Percentiles rank a stretch among this genome's conserved stretches.
These are phyloP conservation scores for Metschnikowia shivogae DNA, from an alignment of 805 yeast species.

Conservation along the genomic window DNA sequence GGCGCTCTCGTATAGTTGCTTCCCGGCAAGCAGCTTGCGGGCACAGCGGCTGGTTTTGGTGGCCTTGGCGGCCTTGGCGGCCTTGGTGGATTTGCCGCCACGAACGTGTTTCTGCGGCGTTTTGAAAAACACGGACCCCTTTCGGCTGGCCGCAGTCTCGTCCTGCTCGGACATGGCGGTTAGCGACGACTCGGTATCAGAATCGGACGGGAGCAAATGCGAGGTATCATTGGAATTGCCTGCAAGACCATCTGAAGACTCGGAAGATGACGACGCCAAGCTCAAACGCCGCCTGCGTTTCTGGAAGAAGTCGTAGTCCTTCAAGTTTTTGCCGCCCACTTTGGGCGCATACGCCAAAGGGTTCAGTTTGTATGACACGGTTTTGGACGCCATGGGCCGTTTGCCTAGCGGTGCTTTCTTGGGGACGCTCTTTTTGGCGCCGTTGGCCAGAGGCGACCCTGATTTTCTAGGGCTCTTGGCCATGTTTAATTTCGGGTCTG, in stretches of 20 bases:
- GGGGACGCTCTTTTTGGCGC: not conserved
- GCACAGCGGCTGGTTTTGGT: slow-evolving; percentile 10
- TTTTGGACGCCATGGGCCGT: not conserved
- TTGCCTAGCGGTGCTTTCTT: not conserved
- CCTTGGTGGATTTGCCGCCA: too few species aligned
- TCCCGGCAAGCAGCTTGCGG: slow-evolving; percentile 12
- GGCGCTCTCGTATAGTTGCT: slow-evolving; percentile 5
- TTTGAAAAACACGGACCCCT: slow-evolving; percentile 14
- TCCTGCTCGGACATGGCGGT: slow-evolving; percentile 33
- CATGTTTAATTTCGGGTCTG: slow-evolving; percentile 14
- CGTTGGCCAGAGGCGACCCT: slow-evolving; percentile 3
- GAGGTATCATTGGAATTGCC: slow-evolving; percentile 8
- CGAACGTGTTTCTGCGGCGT: not conserved
- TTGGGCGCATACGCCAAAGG: slow-evolving; percentile 13
- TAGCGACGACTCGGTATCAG: slow-evolving; percentile 37
- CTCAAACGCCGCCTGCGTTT: slow-evolving; percentile 27
- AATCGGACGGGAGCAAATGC: slow-evolving; percentile 6
- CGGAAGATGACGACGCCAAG: slow-evolving; percentile 30
- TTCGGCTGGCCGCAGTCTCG: slow-evolving; percentile 13
- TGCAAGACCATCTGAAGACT: slow-evolving; percentile 21
- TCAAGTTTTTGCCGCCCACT: slow-evolving; percentile 33
- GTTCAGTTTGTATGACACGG: slow-evolving; percentile 11
- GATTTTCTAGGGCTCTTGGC: slow-evolving; percentile 32
- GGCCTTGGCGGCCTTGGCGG: slow-evolving; percentile 4
- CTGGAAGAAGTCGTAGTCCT: slow-evolving; percentile 19